Base-by-base conservation (phyloP, 1,284 basidiomycete genomes). In the Pterulicium gracile region DNA sequence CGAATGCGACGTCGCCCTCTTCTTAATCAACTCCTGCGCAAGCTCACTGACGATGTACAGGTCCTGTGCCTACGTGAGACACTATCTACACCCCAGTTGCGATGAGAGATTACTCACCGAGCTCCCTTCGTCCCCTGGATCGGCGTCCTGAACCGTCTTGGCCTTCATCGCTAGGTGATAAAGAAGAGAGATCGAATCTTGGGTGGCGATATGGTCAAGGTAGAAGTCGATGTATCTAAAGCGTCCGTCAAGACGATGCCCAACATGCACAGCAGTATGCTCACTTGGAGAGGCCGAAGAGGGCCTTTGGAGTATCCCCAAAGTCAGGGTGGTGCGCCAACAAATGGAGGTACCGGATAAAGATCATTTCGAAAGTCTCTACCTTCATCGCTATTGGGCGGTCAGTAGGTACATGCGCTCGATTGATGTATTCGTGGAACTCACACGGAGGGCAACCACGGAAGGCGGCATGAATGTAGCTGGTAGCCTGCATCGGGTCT, bases 321-420 rank as follows among this genome's bases (percentile, higher is more conserved):
- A 93, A 92, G 62, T 98, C 95, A 1, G 95, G 94, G 63, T 98
- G 95, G 59, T 96, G 92, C 0, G 93, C 88, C 1, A 98, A 70
- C 0, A 95, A 62, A 57, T 94, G 88, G 3, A 98, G 69, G 13
- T 98, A 65, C 3, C 93, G 81, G 23, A 93, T 79, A 55, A 98
- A 88, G 1, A 85, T 77, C 49, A 84, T 67, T 58, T 98, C 95
- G 48, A 95, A 75, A 42, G 79, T 64, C 19, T 80, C 70, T 5
- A 91, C 67, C 34, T 77, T 73, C 19, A 76, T 56, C n/a, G 69
- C 81, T 79, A 56, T 2, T 44, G 46, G 39, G 48, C 20, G 24
- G 15, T 41, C 39, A 19, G 24, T 43, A 36, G 36, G 34, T 3
- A 20, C 24, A 15, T 39, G 20, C 15, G 13, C 17, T 40, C 23